Base-by-base conservation (phyloP, 116 monocot genomes). In the Dioscorea cayenensis region DNA sequence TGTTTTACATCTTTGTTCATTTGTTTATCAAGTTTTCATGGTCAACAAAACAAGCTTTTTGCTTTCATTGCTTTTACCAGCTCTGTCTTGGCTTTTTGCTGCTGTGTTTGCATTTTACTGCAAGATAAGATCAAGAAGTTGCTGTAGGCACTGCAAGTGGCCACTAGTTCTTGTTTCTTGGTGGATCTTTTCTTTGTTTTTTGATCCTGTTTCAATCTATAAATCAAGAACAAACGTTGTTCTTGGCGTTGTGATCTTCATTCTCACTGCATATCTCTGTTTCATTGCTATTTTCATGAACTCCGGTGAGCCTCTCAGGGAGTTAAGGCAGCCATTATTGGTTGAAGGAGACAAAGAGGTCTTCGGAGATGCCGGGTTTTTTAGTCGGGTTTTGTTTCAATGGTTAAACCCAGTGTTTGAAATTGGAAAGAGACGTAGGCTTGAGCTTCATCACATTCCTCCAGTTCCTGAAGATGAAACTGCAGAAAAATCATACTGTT, bases 391-490 rank as follows among this genome's bases (percentile, higher is more conserved):
- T 0, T 84, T 82, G 9, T 94, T 94, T 60, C 69, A 49, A 36
- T 94, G 94, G 94, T 69, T 94, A 28, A 94, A 94, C 60, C 90
- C 88, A 14, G 70, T 94, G 0, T 87, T 94, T 36, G 80, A 81
- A 28, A 80, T 58, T 60, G 94, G 87, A 13, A 66, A 79, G 19
- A 32, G 18, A 18, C 58, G 78, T 65, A 79, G 85, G 66, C 85
- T 94, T 20, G 83, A 94, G 48, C 76, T 94, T 22, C 63, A 20
- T 23, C 87, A 90, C 60, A 67, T 94, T 64, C 94, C 94, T 43
- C 28, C 29, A 3, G 74, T 90, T 2, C 87, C 94, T 12, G 55
- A 50, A 43, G 72, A 81, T 1, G 94, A 94, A 9, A 81, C 85
- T 2, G 85, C 94, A 4, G 79, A 83, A 50, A 59, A 60, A 11